A percentile compares a stretch with the other conserved stretches of the same genome.
Conservation (phyloP, 164 flowering plant genomes). For the Santalum album region DNA sequence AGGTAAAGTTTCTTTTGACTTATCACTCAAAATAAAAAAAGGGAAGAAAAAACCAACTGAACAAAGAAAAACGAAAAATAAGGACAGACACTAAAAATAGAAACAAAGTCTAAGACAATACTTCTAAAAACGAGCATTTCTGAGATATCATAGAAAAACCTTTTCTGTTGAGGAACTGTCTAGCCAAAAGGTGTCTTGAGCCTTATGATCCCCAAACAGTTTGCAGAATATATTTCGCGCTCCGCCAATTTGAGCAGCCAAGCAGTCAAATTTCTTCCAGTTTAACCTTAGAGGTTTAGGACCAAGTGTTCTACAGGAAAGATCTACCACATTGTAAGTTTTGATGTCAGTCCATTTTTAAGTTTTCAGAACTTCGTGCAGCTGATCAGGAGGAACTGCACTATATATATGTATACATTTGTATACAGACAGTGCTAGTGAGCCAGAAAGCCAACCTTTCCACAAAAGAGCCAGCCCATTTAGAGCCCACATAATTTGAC, state of each 20-base stretch:
- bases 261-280: constrained; percentile 58
- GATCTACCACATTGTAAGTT: constrained; percentile 15
- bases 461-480: too few species aligned
- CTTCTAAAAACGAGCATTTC: background rate
- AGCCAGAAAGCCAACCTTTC: too few species aligned
- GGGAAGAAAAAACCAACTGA: too few species aligned
- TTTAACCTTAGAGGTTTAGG: constrained; percentile 45
- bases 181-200: constrained; percentile 85
- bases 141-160: constrained; percentile 29
- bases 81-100: too few species aligned
- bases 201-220: constrained; percentile 57
- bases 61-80: too few species aligned
- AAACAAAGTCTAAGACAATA: background rate
- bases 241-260: constrained; percentile 74
- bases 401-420: constrained; percentile 1
- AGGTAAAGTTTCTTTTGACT: too few species aligned
- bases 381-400: constrained; percentile 25
- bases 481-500: too few species aligned
- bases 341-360: constrained; percentile 6
- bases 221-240: constrained; percentile 58
- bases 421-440: background rate
- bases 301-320: constrained; percentile 13
- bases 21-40: too few species aligned
- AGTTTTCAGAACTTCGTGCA: too few species aligned
- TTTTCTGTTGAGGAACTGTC: constrained; percentile 86